Conservation (phyloP, 225 moss, liverwort and hornwort species). For the Anthoceros angustus region DNA sequence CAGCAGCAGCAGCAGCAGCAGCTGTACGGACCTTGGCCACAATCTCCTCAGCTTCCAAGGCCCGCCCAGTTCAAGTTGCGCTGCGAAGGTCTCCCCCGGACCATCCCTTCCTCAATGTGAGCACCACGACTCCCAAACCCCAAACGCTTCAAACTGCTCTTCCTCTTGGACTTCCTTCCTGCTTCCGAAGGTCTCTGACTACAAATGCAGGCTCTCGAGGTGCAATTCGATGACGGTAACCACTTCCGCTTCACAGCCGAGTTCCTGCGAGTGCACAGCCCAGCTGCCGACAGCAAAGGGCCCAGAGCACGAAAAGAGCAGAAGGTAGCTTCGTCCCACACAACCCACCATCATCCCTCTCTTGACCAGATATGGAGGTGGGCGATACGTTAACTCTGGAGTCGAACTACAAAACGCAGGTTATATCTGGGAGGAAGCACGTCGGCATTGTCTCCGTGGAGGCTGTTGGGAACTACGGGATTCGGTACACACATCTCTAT, state of each 20-base stretch:
- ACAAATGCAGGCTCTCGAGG: conserved; percentile 30
- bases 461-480: conserved; percentile 48
- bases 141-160: too few relatives aligned
- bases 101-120: background rate
- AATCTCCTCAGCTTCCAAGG: background rate
- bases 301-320: conserved; percentile 16
- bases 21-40: background rate
- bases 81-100: background rate
- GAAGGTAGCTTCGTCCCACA: conserved; percentile 17
- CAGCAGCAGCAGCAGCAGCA: background rate
- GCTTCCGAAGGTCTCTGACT: background rate
- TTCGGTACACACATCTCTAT: conserved; percentile 22
- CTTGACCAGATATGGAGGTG: background rate
- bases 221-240: conserved; percentile 30
- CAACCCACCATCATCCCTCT: background rate
- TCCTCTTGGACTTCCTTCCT: background rate
- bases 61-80: background rate
- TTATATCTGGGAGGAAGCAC: conserved; percentile 39
- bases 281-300: conserved; percentile 48
- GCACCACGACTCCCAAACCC: background rate
- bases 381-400: background rate
- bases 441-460: conserved; percentile 43
- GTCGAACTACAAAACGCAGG: conserved; percentile 17
- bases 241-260: conserved; percentile 36
- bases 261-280: conserved; percentile 47